Evolutionary conservation across 192 early-diverging fungal species (phyloP), one percentile per base, ranked within the genome.

Genomic region (Rhizoclosmatium globosum): DNA sequence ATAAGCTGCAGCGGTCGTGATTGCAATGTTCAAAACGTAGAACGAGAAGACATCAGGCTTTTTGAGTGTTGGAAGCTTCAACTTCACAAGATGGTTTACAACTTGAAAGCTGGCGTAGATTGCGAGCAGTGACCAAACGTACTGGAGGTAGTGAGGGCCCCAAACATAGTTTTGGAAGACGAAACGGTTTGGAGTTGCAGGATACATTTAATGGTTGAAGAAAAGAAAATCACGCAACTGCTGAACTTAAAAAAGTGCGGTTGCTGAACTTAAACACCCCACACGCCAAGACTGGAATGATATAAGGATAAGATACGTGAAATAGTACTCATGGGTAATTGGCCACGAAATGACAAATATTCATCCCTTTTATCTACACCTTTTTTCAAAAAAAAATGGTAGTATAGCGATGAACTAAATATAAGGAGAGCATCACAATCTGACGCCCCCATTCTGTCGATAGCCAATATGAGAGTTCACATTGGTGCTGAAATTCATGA

Each of bases 401-500:
- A n/a, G n/a, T n/a, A n/a, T n/a, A n/a, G n/a, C n/a, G n/a, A n/a
- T n/a, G n/a, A n/a, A n/a, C n/a, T n/a, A n/a, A n/a, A n/a, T n/a
- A n/a, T n/a, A n/a, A n/a, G n/a, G n/a, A n/a, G n/a, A n/a, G n/a
- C n/a, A n/a, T n/a, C n/a, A n/a, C n/a, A n/a, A n/a, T n/a, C n/a
- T n/a, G n/a, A n/a, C n/a, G n/a, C n/a, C n/a, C n/a, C n/a, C n/a
- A n/a, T n/a, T n/a, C n/a, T 84, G 77, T 21, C 82, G 75, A 38
- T 62, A 62, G n/a, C 80, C 81, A 47, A 83, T 81, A 42, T 74
- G 79, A 2, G 69, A 23, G 0, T 11, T 13, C 9, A n/a, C 50
- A 2, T 61, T 62, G 2, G 62, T 42, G 15, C n/a, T n/a, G 56
- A 77, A 84, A 2, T 47, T 46, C 47, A 60, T 64, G 43, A 84